phyloP scores from a whole-genome alignment of 2,329 filamentous ascomycete species.

The Ophiostoma pallidulum region DNA sequence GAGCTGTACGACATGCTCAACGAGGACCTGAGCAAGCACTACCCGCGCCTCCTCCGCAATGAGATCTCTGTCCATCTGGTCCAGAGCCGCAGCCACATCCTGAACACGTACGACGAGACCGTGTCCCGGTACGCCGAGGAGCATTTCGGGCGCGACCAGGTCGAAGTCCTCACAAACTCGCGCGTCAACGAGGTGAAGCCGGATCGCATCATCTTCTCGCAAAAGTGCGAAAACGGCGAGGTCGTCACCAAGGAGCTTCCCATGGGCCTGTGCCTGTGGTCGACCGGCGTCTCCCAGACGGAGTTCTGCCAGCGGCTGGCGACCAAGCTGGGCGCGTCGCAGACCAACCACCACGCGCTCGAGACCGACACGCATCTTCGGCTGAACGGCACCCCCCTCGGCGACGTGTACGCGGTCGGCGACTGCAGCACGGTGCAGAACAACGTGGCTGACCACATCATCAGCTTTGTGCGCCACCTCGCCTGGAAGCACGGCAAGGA shows the following conservation, averaged over 20 bases:
- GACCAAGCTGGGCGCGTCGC: constrained; percentile 57
- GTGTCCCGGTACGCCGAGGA: constrained; percentile 87
- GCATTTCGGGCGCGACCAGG: constrained; percentile 80
- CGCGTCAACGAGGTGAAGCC: constrained; percentile 79
- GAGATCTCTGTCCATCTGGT: constrained; percentile 97
- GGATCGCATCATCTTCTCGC: constrained; percentile 82
- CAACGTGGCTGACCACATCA: constrained; percentile 84
- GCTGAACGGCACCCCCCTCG: constrained; percentile 76
- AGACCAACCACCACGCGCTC: constrained; percentile 83
- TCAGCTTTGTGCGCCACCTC: constrained; percentile 78
- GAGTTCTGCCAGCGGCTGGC: constrained; percentile 69
- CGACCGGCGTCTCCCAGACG: constrained; percentile 84
- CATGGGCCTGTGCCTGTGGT: constrained; percentile 95
- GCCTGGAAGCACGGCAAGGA: constrained; percentile 90
- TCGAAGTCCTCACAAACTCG: constrained; percentile 86
- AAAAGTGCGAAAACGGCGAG: constrained; percentile 60
- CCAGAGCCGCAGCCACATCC: constrained; percentile 85
- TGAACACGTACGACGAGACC: constrained; percentile 96
- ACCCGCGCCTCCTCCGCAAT: constrained; percentile 85
- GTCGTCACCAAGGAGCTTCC: constrained; percentile 85
- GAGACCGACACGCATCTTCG: constrained; percentile 93
- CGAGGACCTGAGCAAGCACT: constrained; percentile 76
- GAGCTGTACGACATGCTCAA: constrained; percentile 95
- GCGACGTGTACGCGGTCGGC: constrained; percentile 92
- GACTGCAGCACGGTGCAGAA: constrained; percentile 97